Percentiles rank a stretch among this genome's conserved stretches.
Conservation (phyloP, 2,329 filamentous ascomycete species). For the Sphaceloma murrayae region DNA sequence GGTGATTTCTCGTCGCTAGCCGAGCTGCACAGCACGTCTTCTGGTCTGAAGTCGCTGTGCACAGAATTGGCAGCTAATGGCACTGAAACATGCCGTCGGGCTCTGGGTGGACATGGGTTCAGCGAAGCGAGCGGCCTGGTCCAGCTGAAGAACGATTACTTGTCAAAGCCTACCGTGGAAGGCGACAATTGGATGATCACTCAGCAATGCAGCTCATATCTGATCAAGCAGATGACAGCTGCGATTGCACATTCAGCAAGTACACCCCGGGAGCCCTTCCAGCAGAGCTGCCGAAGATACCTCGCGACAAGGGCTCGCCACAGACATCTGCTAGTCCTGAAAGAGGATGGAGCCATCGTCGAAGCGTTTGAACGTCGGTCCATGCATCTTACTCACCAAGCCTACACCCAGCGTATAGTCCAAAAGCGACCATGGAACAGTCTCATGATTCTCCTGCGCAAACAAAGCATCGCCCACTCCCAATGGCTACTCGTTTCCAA, state of each 20-base stretch:
- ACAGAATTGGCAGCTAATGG: slow-evolving; percentile 45
- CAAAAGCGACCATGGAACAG: slow-evolving; percentile 41
- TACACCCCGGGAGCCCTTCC: slow-evolving; percentile 28
- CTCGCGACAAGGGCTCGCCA: slow-evolving; percentile 28
- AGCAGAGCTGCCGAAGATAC: slow-evolving; percentile 35
- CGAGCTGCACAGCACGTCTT: slow-evolving; percentile 45
- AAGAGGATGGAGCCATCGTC: slow-evolving; percentile 34
- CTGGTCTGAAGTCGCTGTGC: slow-evolving; percentile 45
- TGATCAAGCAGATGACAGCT: slow-evolving; percentile 43
- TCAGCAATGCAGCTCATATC: slow-evolving; percentile 42
- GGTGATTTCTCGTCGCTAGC: slow-evolving; percentile 42
- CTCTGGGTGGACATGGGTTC: slow-evolving; percentile 47
- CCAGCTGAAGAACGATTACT: slow-evolving; percentile 42
- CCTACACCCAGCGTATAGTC: slow-evolving; percentile 37
- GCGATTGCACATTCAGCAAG: slow-evolving; percentile 28
- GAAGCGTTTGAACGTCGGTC: slow-evolving; percentile 38
- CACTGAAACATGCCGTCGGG: slow-evolving; percentile 45
- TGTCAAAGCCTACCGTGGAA: slow-evolving; percentile 47
- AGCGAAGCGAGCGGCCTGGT: slow-evolving; percentile 45
- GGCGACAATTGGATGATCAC: slow-evolving; percentile 52
- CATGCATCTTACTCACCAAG: slow-evolving; percentile 35
- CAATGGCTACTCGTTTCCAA: slow-evolving; percentile 41
- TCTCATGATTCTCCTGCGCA: slow-evolving; percentile 36
- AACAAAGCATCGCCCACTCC: slow-evolving; percentile 38
- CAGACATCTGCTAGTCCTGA: slow-evolving; percentile 26